phyloP scores from a whole-genome alignment of 1,139 yeast species.

The Casaregolazyma suthepensis region DNA sequence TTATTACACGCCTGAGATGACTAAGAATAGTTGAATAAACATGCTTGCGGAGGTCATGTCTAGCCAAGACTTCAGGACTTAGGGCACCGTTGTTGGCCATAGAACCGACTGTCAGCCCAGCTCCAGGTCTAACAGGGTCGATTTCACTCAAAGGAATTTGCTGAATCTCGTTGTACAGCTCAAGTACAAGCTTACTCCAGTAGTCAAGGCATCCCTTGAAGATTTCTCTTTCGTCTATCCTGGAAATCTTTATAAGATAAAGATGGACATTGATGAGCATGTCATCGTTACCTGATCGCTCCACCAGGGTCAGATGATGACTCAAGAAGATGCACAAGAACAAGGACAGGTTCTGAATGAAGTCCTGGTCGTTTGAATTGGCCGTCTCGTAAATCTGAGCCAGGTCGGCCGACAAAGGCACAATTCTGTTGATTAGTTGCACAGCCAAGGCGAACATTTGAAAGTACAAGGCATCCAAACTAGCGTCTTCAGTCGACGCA shows the following conservation, averaged over 20 bases:
- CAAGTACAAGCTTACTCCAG: conserved; percentile 80
- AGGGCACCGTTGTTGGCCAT: conserved; percentile 67
- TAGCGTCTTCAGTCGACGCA: conserved; percentile 55
- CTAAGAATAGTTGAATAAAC: conserved; percentile 70
- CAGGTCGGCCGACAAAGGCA: conserved; percentile 73
- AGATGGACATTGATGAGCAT: conserved; percentile 66
- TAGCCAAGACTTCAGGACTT: conserved; percentile 69
- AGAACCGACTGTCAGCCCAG: conserved; percentile 34
- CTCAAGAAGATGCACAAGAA: conserved; percentile 79
- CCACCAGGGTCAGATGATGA: conserved; percentile 71
- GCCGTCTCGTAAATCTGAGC: conserved; percentile 70
- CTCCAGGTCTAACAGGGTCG: conserved; percentile 51
- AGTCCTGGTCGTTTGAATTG: conserved; percentile 80
- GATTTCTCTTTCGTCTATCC: conserved; percentile 91
- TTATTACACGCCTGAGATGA: conserved; percentile 78
- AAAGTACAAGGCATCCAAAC: conserved; percentile 64
- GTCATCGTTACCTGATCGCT: conserved; percentile 54
- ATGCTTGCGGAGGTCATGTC: conserved; percentile 81
- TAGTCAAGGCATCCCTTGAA: conserved; percentile 93
- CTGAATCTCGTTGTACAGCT: conserved; percentile 80
- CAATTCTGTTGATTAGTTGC: conserved; percentile 61
- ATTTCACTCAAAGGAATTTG: conserved; percentile 64
- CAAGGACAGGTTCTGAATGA: conserved; percentile 92
- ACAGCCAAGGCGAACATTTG: conserved; percentile 67
- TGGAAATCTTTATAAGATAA: conserved; percentile 77